A percentile compares a stretch with the other conserved stretches of the same genome.
Evolutionary conservation across 148 eudicot species (phyloP).

Genomic region (Salicornia ramosissima): DNA sequence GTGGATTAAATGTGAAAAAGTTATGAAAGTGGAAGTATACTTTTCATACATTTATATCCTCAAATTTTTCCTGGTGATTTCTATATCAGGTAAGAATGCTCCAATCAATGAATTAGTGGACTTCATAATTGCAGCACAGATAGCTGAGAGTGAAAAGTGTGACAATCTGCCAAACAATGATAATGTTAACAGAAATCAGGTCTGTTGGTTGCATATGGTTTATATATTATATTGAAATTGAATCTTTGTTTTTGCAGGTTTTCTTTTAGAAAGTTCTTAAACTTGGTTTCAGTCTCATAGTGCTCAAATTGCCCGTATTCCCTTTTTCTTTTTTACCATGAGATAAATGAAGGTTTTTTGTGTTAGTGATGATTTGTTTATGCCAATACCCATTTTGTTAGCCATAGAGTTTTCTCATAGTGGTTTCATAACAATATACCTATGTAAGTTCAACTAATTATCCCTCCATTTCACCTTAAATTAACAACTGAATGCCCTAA

Average conservation of each 20-base stretch:
- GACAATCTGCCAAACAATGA: constrained; percentile 26
- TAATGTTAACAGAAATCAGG: constrained; percentile 43
- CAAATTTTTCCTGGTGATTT: constrained; percentile 4
- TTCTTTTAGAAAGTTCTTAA: not conserved
- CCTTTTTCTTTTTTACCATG: not conserved
- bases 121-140: constrained; percentile 76
- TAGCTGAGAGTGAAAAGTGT: constrained; percentile 55
- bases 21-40: not conserved
- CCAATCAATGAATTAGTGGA: constrained; percentile 69
- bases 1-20: no score
- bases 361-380: not conserved
- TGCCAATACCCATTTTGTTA: not conserved
- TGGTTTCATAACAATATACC: not conserved
- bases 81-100: constrained; percentile 62
- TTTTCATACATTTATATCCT: constrained; percentile 1
- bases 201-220: constrained; percentile 25
- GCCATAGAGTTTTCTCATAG: not conserved
- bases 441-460: not conserved
- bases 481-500: not conserved
- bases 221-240: not conserved
- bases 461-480: not conserved
- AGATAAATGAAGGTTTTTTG: not conserved
- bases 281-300: not conserved
- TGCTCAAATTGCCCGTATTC: not conserved
- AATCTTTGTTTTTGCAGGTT: not conserved